phyloP scores from a whole-genome alignment of 2,329 filamentous ascomycete species.

The Claviceps maximensis region DNA sequence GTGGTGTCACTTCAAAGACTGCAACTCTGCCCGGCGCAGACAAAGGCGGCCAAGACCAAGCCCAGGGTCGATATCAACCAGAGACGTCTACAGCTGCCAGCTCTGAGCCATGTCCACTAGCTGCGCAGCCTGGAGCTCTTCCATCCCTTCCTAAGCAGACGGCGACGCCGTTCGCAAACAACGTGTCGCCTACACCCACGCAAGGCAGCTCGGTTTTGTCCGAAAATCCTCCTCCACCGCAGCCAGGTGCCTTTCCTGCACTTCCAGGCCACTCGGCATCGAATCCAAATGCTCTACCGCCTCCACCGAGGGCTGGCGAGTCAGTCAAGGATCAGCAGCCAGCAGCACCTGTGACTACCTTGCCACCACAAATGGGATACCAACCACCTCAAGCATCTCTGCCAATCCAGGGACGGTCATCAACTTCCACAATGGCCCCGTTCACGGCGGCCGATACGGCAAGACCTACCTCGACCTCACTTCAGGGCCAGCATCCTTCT shows the following conservation, averaged over 20 bases:
- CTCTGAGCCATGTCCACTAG: conserved; percentile 20
- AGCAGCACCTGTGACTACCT: conserved; percentile 17
- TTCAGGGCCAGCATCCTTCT: conserved; percentile 14
- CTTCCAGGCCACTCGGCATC: conserved; percentile 16
- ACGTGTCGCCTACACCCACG: conserved; percentile 31
- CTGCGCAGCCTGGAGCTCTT: conserved; percentile 33
- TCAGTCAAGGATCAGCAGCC: conserved; percentile 22
- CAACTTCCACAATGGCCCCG: conserved; percentile 23
- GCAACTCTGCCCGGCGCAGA: background rate
- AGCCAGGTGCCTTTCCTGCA: conserved; percentile 42
- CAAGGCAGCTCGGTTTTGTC: conserved; percentile 13
- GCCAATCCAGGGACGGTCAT: conserved; percentile 31
- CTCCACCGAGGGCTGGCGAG: conserved; percentile 39
- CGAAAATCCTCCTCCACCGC: conserved; percentile 37
- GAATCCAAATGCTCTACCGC: conserved; percentile 23
- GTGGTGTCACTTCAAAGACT: conserved; percentile 34
- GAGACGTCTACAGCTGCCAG: background rate
- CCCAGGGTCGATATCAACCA: conserved; percentile 2
- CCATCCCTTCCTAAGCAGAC: conserved; percentile 33
- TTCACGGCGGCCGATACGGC: background rate
- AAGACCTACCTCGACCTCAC: conserved; percentile 11
- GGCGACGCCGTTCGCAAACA: conserved; percentile 21
- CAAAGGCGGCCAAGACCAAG: background rate
- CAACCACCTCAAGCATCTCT: conserved; percentile 30
- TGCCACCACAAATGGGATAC: conserved; percentile 35